Evolutionary conservation across 2,329 filamentous ascomycete species (phyloP).

Genomic region (Lasiodiplodia hormozganensis): DNA sequence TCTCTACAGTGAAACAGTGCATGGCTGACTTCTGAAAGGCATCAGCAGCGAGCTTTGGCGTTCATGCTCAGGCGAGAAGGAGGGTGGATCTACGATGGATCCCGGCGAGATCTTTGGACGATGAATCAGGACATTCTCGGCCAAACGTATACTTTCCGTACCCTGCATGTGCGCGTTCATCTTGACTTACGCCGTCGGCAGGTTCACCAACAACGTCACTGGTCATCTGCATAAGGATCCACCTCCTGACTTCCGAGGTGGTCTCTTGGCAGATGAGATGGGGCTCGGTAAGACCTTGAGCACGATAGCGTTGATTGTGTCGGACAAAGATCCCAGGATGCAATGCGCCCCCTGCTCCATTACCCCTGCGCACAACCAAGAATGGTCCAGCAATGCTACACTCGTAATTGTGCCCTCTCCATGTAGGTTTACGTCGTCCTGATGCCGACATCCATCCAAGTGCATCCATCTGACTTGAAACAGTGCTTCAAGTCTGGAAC

Average conservation of each 20-base stretch:
- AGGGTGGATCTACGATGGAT: conserved; percentile 47
- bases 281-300: conserved; percentile 76
- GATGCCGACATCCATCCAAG: no score
- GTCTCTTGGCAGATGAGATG: conserved; percentile 86
- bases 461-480: no score
- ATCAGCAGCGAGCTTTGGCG: conserved; percentile 54
- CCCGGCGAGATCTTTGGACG: neutral
- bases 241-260: conserved; percentile 73
- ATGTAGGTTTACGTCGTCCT: neutral
- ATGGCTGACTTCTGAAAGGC: conserved; percentile 29
- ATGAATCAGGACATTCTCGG: neutral
- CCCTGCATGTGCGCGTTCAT: no score
- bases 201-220: neutral
- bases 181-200: no score
- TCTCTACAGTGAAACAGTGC: no score
- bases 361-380: neutral
- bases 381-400: neutral
- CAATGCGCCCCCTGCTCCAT: no score
- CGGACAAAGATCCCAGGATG: conserved; percentile 1
- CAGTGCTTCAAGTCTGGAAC: conserved; percentile 1
- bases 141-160: neutral
- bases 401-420: neutral
- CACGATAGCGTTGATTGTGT: conserved; percentile 26
- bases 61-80: conserved; percentile 52
- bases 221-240: conserved; percentile 52